Base-by-base conservation (phyloP, 139 green algal species). In the Haematococcus lacustris region DNA sequence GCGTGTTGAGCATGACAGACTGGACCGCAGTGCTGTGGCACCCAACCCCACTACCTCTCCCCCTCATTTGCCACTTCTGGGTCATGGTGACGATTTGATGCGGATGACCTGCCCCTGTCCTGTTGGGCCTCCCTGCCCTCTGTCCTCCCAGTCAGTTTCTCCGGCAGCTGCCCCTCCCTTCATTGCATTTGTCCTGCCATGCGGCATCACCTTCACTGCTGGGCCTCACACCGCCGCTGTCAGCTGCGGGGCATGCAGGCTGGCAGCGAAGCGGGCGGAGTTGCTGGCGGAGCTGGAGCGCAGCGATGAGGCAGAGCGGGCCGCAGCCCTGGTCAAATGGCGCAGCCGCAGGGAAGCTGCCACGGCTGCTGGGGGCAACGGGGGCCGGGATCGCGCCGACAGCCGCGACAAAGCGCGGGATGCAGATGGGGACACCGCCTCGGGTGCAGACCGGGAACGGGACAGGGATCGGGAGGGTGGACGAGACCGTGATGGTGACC, bases 261-360 rank as follows among this genome's bases (percentile, higher is more conserved):
- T 87, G 68, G 80, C 68, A 25, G 82, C 78, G 60, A 69, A 78
- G 39, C 78, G 86, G 2, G 70, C 76, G 21, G 72, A 85, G 74
- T 80, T 90, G 5, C 25, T 86, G 51, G 80, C 80, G 13, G 84
- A 81, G 25, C 67, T 77, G 30, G 86, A 89, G 65, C 47, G 63
- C 9, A 71, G 35, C n/a, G 41, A 62, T 5, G 61, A 51, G 28
- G 35, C 47, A 51, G 50, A 65, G 2, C 38, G 43, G 71, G 32
- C 79, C 62, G 73, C 68, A 34, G 69, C 33, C 32, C 33, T 81
- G 30, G 32, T 33, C 23, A 57, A 41, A 64, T 70, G 68, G 57
- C n/a, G 68, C 39, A 63, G 57, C 32, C 38, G 61, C n/a, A 61
- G 21, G 37, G 1, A 62, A n/a, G 37, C 61, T 13, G 37, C 41